These are phyloP conservation scores for Glomus cerebriforme DNA, from an alignment of 192 early-diverging fungal species.

Conservation along the genomic window DNA sequence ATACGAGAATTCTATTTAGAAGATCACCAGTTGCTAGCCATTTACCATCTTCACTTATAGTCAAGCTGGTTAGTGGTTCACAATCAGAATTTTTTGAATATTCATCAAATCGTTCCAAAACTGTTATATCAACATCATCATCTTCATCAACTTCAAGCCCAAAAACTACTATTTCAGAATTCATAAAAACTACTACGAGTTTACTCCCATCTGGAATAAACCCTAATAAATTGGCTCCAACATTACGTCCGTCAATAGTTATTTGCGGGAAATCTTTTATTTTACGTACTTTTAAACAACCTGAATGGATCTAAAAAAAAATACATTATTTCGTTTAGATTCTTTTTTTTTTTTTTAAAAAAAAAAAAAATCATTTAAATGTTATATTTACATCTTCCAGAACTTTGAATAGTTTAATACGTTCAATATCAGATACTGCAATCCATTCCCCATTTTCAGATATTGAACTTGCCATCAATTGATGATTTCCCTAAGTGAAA, in stretches of 20 bases:
- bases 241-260: slow-evolving; percentile 36
- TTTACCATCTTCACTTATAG: slow-evolving; percentile 76
- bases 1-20: slow-evolving; percentile 71
- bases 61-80: slow-evolving; percentile 46
- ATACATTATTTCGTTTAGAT: not conserved
- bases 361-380: not conserved
- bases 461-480: slow-evolving; percentile 71
- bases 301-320: slow-evolving; percentile 35
- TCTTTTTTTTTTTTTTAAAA: not conserved
- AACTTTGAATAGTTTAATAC: slow-evolving; percentile 65
- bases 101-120: slow-evolving; percentile 45
- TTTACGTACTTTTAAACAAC: slow-evolving; percentile 49
- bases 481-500: slow-evolving; percentile 43
- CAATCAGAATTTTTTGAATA: slow-evolving; percentile 34
- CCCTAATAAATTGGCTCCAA: slow-evolving; percentile 66
- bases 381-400: slow-evolving; percentile 46
- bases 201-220: slow-evolving; percentile 81
- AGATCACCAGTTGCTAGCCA: slow-evolving; percentile 84
- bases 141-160: slow-evolving; percentile 67
- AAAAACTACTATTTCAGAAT: slow-evolving; percentile 74
- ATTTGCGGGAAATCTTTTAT: slow-evolving; percentile 43
- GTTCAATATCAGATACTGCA: slow-evolving; percentile 77
- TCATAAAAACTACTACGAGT: slow-evolving; percentile 75
- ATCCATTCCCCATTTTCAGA: slow-evolving; percentile 85
- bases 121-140: slow-evolving; percentile 35